phyloP scores from a whole-genome alignment of 2,329 filamentous ascomycete species.

The Penicillium concentricum region DNA sequence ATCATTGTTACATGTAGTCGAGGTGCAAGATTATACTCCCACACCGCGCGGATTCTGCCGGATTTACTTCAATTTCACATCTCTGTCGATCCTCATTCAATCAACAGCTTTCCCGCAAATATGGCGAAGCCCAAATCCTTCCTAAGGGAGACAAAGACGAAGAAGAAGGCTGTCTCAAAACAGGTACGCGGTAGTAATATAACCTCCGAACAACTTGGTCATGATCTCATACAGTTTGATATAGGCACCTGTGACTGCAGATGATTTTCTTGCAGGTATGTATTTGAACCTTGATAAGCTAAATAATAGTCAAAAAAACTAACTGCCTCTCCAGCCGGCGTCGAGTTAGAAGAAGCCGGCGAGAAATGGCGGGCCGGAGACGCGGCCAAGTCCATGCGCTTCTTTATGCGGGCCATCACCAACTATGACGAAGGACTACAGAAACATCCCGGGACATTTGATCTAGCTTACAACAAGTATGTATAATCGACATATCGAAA shows the following conservation, averaged over 20 bases:
- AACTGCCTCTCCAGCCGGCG: slow-evolving; percentile 51
- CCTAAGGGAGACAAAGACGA: slow-evolving; percentile 43
- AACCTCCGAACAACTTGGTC: background rate
- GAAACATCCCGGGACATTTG: slow-evolving; percentile 62
- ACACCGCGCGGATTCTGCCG: slow-evolving; percentile 11
- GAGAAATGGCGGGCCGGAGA: slow-evolving; percentile 75
- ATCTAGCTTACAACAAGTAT: slow-evolving; percentile 73
- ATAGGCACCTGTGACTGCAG: slow-evolving; percentile 59
- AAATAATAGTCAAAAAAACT: background rate
- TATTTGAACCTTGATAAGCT: background rate
- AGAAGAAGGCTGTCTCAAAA: slow-evolving; percentile 42
- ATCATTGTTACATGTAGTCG: background rate
- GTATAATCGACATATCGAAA: slow-evolving; percentile 20
- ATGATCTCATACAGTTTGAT: slow-evolving; percentile 6
- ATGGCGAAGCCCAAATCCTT: slow-evolving; percentile 44
- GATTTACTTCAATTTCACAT: slow-evolving; percentile 5
- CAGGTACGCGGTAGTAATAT: slow-evolving; percentile 29
- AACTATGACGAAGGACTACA: slow-evolving; percentile 63
- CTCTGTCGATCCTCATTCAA: background rate
- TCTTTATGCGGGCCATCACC: slow-evolving; percentile 62
- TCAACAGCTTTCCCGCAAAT: slow-evolving; percentile 1
- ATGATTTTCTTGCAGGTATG: slow-evolving; percentile 65
- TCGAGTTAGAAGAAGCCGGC: slow-evolving; percentile 68
- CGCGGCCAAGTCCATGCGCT: slow-evolving; percentile 61
- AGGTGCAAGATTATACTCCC: background rate